Conservation (phyloP, 2,329 filamentous ascomycete species). For the Alternaria atra region DNA sequence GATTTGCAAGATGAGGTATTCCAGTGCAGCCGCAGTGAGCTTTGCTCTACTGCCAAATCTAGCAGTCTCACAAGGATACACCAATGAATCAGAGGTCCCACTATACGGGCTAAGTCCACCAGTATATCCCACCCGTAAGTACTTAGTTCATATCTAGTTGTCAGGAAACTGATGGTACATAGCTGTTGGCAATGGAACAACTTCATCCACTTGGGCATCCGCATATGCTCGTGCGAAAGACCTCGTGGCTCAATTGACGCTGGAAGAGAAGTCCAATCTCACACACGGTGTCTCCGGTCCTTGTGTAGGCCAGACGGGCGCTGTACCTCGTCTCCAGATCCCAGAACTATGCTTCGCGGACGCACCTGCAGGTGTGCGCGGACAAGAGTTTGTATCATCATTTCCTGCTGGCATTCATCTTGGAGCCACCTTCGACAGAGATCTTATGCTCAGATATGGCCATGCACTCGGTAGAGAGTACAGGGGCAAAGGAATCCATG, state of each 20-base stretch:
- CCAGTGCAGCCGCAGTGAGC: constrained; percentile 3
- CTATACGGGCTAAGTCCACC: constrained; percentile 42
- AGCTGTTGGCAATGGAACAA: constrained; percentile 39
- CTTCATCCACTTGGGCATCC: constrained; percentile 33
- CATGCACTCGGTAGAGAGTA: constrained; percentile 75
- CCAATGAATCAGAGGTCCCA: constrained; percentile 40
- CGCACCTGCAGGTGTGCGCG: constrained; percentile 46
- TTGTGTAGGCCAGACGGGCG: constrained; percentile 50
- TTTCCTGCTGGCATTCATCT: constrained; percentile 49
- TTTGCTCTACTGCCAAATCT: constrained; percentile 20
- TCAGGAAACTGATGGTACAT: constrained; percentile 6
- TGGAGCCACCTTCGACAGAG: constrained; percentile 76
- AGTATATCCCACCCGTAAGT: constrained; percentile 43
- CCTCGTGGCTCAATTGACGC: constrained; percentile 52
- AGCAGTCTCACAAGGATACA: constrained; percentile 30
- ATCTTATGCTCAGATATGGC: constrained; percentile 72
- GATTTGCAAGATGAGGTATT: constrained; percentile 16
- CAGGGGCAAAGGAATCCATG: constrained; percentile 74
- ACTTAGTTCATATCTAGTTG: background rate
- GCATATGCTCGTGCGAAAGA: constrained; percentile 49
- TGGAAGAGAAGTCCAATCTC: constrained; percentile 55
- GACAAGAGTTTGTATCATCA: constrained; percentile 43
- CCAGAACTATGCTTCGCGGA: constrained; percentile 53
- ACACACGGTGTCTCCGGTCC: constrained; percentile 46
- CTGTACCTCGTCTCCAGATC: constrained; percentile 49